phyloP scores from a whole-genome alignment of 805 yeast species.

The Monosporozyma aerobia region DNA sequence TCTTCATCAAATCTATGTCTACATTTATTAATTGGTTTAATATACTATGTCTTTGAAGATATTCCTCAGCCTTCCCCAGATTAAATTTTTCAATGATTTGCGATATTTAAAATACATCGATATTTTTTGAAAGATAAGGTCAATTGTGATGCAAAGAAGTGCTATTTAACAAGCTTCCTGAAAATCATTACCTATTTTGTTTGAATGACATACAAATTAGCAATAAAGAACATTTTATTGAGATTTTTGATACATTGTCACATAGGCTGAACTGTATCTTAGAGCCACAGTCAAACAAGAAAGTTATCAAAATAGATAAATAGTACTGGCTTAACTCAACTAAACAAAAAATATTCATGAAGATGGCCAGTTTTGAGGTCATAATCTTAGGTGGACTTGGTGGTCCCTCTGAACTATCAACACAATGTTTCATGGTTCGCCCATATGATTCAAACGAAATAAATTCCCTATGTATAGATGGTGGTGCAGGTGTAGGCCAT shows the following conservation, averaged over 20 bases:
- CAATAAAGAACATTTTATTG: not conserved
- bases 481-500: slow-evolving; percentile 63
- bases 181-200: not conserved
- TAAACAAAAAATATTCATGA: not conserved
- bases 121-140: not conserved
- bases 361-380: slow-evolving; percentile 38
- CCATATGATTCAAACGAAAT: slow-evolving; percentile 31
- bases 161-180: not conserved
- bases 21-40: not conserved
- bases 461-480: slow-evolving; percentile 57
- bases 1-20: not conserved
- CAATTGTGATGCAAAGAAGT: not conserved
- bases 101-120: not conserved
- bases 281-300: not conserved
- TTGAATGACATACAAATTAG: not conserved
- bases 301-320: not conserved
- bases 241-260: not conserved
- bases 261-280: too few species aligned
- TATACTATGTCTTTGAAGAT: not conserved
- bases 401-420: slow-evolving; percentile 68
- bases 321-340: not conserved
- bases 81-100: not conserved
- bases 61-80: not conserved
- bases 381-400: slow-evolving; percentile 74
- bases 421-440: slow-evolving; percentile 61